Percentiles rank a stretch among this genome's conserved stretches.
Conservation (phyloP, 495 filamentous ascomycete species). For the Penicillium soppii region DNA sequence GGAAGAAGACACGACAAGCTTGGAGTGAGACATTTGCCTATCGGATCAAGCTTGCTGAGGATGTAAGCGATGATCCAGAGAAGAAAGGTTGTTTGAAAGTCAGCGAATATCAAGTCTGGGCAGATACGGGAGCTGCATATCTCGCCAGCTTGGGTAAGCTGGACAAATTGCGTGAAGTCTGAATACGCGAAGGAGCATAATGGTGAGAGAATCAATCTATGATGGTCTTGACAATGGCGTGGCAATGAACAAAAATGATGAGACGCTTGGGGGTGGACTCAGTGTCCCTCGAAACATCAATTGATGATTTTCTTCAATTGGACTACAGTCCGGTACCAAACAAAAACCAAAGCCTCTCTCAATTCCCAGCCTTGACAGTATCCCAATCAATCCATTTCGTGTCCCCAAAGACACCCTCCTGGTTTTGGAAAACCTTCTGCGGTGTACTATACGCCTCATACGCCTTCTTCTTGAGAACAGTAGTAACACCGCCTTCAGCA, state of each 20-base stretch:
- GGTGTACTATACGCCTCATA: conserved; percentile 47
- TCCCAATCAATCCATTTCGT: conserved; percentile 54
- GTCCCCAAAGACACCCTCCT: conserved; percentile 47
- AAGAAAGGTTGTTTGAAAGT: conserved; percentile 35
- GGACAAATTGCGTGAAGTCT: conserved; percentile 16
- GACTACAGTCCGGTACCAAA: too few relatives aligned
- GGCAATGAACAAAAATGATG: too few relatives aligned
- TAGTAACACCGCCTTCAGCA: conserved; percentile 37
- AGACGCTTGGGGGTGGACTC: too few relatives aligned
- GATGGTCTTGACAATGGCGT: not conserved
- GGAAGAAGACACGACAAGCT: conserved; percentile 46
- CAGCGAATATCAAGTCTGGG: conserved; percentile 58
- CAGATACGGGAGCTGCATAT: conserved; percentile 63
- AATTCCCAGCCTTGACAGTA: conserved; percentile 10
- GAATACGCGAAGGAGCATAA: not conserved
- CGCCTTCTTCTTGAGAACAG: conserved; percentile 36
- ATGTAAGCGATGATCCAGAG: conserved; percentile 11
- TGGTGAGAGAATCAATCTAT: not conserved
- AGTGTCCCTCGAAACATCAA: too few relatives aligned
- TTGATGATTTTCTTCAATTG: too few relatives aligned
- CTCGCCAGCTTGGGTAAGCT: conserved; percentile 52
- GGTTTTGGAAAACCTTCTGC: conserved; percentile 52
- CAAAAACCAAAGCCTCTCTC: not conserved
- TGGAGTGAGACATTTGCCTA: conserved; percentile 64
- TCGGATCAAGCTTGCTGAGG: conserved; percentile 46